Base-by-base conservation (phyloP, 805 yeast genomes). In the Kodamaea sagamina region DNA sequence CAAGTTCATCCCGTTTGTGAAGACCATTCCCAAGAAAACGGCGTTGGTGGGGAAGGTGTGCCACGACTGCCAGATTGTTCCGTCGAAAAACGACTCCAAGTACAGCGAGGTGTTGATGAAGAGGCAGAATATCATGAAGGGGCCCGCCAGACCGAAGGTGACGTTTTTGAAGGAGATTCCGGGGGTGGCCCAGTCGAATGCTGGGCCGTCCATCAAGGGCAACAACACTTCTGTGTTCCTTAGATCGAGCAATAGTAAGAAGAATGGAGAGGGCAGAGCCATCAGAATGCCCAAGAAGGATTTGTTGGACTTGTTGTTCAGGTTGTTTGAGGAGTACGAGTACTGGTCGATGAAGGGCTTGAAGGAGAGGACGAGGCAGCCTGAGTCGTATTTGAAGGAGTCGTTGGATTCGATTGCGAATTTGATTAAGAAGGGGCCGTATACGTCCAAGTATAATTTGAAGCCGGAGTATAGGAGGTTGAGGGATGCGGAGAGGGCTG, bases 321-420 rank as follows among this genome's bases (percentile, higher is more conserved):
- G 85, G 53, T 72, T 92, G 55, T 93, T 93, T 65, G 97, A 89
- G 63, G 95, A 90, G 62, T 89, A 86, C 62, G 97, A 92, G 60
- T 93, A 90, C 65, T 93, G 99, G 99, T 82, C 93, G 8, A 75
- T 93, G 75, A 89, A 89, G 65, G 97, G 97, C 29, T 72, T 93
- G 48, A 85, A 89, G 58, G 99, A 93, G 61, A 79, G 96, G 53
- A 89, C 97, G 2, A 83, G 84, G 56, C 99, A 93, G 71, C 99
- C 99, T 1, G 99, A 93, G 61, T 84, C 84, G 15, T 95, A 87
- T 62, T 72, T 93, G 50, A 89, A 90, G 59, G 97, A 90, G 60
- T 86, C 93, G 45, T 71, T 93, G 38, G 99, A 92, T 48, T 80
- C 85, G 37, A 88, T 93, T 57, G 98, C 98, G 1, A 77, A 79